phyloP scores from a whole-genome alignment of 1,284 basidiomycete species.

The Sanghuangporus weigelae region DNA sequence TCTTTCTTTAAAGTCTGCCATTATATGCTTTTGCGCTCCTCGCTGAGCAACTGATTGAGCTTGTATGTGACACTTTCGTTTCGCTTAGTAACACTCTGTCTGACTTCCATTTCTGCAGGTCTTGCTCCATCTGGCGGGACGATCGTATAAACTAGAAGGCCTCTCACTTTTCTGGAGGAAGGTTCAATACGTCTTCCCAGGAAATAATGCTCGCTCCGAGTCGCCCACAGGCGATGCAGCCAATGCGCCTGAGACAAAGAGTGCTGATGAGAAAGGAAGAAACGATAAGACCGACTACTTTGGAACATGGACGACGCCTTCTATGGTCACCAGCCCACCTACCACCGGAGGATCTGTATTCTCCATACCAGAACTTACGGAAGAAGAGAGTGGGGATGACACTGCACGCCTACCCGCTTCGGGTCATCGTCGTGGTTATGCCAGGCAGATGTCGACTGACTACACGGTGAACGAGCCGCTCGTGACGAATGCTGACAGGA shows the following conservation, averaged over 20 bases:
- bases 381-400: neutral
- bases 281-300: neutral
- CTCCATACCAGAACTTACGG: neutral
- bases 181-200: neutral
- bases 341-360: neutral
- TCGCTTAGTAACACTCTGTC: neutral
- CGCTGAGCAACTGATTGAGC: constrained; percentile 13
- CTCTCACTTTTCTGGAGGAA: constrained; percentile 10
- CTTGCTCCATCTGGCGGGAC: constrained; percentile 9
- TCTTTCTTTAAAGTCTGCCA: constrained; percentile 3
- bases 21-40: constrained; percentile 9
- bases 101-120: neutral
- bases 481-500: neutral
- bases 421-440: neutral
- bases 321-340: neutral
- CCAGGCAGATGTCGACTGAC: constrained; percentile 3
- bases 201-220: neutral
- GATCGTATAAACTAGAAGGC: constrained; percentile 4
- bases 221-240: neutral
- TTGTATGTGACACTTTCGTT: constrained; percentile 4
- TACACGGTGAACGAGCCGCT: neutral
- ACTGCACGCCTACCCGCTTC: neutral
- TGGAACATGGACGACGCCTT: neutral
- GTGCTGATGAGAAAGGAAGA: neutral
- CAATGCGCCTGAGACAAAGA: neutral